Base-by-base conservation (phyloP, 306 rosid genomes). In the Castanopsis chinensis region DNA sequence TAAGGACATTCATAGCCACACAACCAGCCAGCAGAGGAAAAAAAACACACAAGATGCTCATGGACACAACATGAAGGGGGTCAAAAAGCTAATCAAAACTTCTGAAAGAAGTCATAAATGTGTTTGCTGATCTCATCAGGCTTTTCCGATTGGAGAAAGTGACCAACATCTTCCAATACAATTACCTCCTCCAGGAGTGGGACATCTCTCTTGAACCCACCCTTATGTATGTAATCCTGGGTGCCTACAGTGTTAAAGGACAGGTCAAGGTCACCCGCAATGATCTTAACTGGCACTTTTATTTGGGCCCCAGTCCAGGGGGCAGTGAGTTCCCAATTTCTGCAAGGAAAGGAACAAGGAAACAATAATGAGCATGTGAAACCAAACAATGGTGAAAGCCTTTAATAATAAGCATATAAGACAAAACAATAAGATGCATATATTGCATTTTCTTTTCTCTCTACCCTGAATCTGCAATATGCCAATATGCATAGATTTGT, bases 291-390 rank as follows among this genome's bases (percentile, higher is more conserved):
- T 2, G 97, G 97, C 28, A 92, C 92, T 71, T 91, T 85, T 1
- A 94, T 75, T 72, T 88, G 51, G 61, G 86, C 88, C 78, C 90
- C 88, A 5, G 82, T 88, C 88, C 94, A 94, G 0, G 97, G 89
- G 27, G 97, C 93, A 49, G 82, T 85, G 5, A 92, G 86, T 81
- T 94, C 97, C 97, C 98, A 92, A 49, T 88, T 94, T 70, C 97
- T 94, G 87, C 87, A 81, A 57, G 15, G 37, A 33, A 35, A 59
- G 7, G 21, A 1, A 86, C 87, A 81, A 57, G 15, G 37, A 33
- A 35, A 59, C 11, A 35, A 1, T 74, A 33, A 1, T 81, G 33
- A 30, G 75, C 19, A 9, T 17, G 5, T 33, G 20, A 41, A n/a
- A 14, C 33, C 27, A 33, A 21, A 4, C 3, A 30, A 15, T 3